Conservation (phyloP, 148 eudicot species). For the Rhododendron williamsianum region DNA sequence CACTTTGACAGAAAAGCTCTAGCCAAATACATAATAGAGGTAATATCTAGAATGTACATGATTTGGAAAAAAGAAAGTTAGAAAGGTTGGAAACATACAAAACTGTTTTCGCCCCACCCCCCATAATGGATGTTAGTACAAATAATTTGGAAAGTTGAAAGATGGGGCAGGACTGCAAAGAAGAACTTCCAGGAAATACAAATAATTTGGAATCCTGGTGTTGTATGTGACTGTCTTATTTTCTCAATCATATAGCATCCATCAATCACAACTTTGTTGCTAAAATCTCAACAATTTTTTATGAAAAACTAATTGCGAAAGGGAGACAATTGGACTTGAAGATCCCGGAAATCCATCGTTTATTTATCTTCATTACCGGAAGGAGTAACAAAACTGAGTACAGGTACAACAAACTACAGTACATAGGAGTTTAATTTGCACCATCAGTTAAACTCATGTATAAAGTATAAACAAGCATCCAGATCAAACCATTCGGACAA, state of each 20-base stretch:
- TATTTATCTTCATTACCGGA: neutral
- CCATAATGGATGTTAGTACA: no score
- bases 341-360: neutral
- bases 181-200: no score
- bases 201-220: neutral
- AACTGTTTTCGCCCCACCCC: no score
- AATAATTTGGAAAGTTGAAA: no score
- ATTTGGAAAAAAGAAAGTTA: no score
- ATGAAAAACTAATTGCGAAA: neutral
- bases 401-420: neutral
- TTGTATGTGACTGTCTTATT: neutral
- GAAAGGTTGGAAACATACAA: no score
- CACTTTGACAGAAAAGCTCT: no score
- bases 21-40: no score
- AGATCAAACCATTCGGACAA: neutral
- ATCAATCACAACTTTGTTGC: neutral
- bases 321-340: neutral
- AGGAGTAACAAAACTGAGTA: neutral
- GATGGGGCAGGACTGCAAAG: no score
- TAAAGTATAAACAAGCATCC: constrained; percentile 1
- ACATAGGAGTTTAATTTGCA: neutral
- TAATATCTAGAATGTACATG: no score
- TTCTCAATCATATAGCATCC: neutral
- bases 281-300: neutral
- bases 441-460: neutral